Conservation (phyloP, 2,329 filamentous ascomycete genomes). For the Harringtonia lauricola region DNA sequence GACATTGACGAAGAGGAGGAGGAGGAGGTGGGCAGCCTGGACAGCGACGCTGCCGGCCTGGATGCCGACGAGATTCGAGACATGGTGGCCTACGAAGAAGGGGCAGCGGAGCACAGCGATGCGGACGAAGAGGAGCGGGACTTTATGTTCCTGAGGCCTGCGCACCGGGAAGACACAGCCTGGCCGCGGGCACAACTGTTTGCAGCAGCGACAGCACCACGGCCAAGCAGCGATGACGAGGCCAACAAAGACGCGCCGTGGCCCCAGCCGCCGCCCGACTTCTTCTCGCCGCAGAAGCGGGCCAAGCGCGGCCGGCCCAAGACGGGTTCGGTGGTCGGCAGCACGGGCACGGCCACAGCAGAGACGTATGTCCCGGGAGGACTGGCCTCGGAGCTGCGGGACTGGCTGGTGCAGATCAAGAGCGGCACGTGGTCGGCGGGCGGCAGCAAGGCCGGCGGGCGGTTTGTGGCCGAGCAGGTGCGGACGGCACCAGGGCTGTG, state of each 20-base stretch:
- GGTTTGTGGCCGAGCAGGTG: slow-evolving; percentile 7
- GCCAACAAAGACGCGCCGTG: neutral
- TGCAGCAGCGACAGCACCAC: neutral
- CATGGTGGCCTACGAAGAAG: slow-evolving; percentile 4
- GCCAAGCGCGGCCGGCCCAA: neutral
- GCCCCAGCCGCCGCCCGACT: slow-evolving; percentile 6
- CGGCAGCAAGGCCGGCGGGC: slow-evolving; percentile 3
- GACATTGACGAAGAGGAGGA: slow-evolving; percentile 1
- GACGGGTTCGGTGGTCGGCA: neutral
- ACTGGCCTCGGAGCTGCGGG: slow-evolving; percentile 28
- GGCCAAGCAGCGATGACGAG: neutral
- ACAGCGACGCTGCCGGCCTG: neutral
- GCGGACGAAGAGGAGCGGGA: neutral
- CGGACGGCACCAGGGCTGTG: slow-evolving; percentile 15
- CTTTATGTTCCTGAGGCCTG: neutral
- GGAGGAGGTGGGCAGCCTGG: neutral
- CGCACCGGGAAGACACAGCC: too few species aligned
- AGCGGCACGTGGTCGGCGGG: slow-evolving; percentile 14
- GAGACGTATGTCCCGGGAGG: slow-evolving; percentile 25
- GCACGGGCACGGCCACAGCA: neutral
- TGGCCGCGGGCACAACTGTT: slow-evolving; percentile 1
- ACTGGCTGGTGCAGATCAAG: slow-evolving; percentile 33
- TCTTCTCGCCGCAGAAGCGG: slow-evolving; percentile 14
- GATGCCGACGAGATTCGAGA: slow-evolving; percentile 5
- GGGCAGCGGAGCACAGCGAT: neutral